Evolutionary conservation across 768 basidiomycete species (phyloP), one percentile per base, ranked within the genome.

Genomic region (Xanthoconium stramineum): DNA sequence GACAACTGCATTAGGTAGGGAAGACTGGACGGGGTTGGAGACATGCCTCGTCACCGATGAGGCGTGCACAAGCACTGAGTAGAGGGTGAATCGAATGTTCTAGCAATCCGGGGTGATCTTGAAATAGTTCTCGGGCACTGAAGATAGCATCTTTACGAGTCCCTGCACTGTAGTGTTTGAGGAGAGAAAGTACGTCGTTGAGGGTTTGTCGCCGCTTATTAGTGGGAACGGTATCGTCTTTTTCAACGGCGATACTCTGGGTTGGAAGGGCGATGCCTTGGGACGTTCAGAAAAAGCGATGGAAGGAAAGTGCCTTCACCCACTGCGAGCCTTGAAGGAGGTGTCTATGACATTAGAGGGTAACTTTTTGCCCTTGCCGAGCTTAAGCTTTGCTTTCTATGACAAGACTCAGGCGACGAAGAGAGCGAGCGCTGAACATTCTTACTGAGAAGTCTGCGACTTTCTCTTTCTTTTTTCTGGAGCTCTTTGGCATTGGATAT

Each of bases 351-450:
- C 91, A 79, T 98, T 98, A 45, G 75, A 79, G 11, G 94, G 79
- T 11, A 76, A 69, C 64, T 88, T 83, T 72, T 95, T 98, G 43
- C 91, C 94, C 70, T 96, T 99, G 36, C 96, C 96, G 48, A 99
- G 89, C 72, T 97, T 99, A 37, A 97, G 80, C 72, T 91, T 98
- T 28, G 92, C 85, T 92, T 94, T 98, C 93, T 98, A 71, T 28
- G 30, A 55, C 39, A 29, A 24, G 15, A 28, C 55, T 50, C 12
- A 55, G 55, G 56, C 39, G 42, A 43, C 33, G 11, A 42, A 48
- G 35, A 24, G 46, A 14, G 40, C n/a, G 35, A 15, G 45, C 19
- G 10, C 30, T 3, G 30, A 43, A 6, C 11, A 12, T 7, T 32
- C 67, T 75, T 69, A 91, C 93, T 29, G 85, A 80, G 63, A 98